These are phyloP conservation scores for Shiraia sp. DNA, from an alignment of 2,329 filamentous ascomycete species.

Conservation along the genomic window DNA sequence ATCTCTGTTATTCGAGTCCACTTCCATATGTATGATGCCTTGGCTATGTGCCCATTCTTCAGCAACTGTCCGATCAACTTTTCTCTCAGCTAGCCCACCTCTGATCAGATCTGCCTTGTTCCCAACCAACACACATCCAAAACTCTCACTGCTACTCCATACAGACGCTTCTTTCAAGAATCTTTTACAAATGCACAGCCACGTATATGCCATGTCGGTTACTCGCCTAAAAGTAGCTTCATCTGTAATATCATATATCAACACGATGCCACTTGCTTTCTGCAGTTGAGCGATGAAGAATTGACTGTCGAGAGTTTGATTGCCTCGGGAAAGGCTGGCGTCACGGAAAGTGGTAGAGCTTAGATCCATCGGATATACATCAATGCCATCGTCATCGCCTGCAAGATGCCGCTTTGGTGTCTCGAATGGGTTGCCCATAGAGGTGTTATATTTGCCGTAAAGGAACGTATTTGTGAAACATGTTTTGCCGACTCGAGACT, in stretches of 20 bases:
- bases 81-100: conserved; percentile 1
- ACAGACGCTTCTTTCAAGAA: neutral
- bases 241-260: conserved; percentile 36
- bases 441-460: neutral
- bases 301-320: conserved; percentile 2
- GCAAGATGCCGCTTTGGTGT: conserved; percentile 9
- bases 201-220: conserved; percentile 20
- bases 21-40: conserved; percentile 23
- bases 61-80: conserved; percentile 21
- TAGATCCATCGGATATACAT: conserved; percentile 23
- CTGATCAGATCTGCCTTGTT: conserved; percentile 27
- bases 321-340: neutral
- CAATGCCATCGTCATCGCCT: conserved; percentile 10
- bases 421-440: conserved; percentile 2
- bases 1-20: conserved; percentile 11
- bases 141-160: conserved; percentile 14
- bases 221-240: conserved; percentile 24
- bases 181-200: conserved; percentile 11
- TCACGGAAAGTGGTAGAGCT: conserved; percentile 18
- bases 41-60: conserved; percentile 30
- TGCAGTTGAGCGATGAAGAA: conserved; percentile 12
- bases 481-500: conserved; percentile 24
- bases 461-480: conserved; percentile 21
- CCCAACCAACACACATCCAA: conserved; percentile 34
- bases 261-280: conserved; percentile 24